Base-by-base conservation (phyloP, 441 rosid genomes). In the Capsella rubella region DNA sequence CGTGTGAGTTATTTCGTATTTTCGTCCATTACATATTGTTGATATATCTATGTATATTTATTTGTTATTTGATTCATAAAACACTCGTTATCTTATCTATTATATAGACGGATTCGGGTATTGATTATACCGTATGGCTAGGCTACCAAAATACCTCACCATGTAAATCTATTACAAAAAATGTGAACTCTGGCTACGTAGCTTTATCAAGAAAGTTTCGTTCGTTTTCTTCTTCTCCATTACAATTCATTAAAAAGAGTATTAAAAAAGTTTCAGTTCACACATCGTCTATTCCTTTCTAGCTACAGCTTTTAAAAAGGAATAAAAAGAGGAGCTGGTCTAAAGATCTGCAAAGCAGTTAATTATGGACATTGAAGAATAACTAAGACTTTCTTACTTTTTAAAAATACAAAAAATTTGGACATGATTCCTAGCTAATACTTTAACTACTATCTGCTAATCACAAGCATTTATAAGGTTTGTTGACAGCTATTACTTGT, bases 241-340 rank as follows among this genome's bases (percentile, higher is more conserved):
- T 67, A 31, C 32, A 52, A 43, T 21, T 27, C 18, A 25, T 15
- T 1, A 32, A 61, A 61, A 37, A 27, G 69, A 67, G 31, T 9
- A 10, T 60, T 21, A 21, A 21, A 21, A 21, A 31, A 52, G 57
- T 73, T 21, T 73, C 52, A 53, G 8, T 57, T 34, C 13, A 35
- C 69, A 61, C 69, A 35, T 32, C 42, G 45, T 60, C 15, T 55
- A 42, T 59, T 52, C 53, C 31, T 15, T 58, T 37, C 12, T 37
- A 8, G 52, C 53, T 4, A 40, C 56, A 25, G 2, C 1, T 6
- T 14, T 1, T 29, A 2, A 12, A 0, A 10, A 61, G 18, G 25
- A 37, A 34, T 21, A 12, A 40, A 40, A 12, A 40, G 12, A 40
- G 0, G 39, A 49, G 14, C 10, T 25, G 46, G 39, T 27, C 74